These are phyloP conservation scores for Scleroderma citrinum DNA, from an alignment of 768 basidiomycete species.

Conservation along the genomic window DNA sequence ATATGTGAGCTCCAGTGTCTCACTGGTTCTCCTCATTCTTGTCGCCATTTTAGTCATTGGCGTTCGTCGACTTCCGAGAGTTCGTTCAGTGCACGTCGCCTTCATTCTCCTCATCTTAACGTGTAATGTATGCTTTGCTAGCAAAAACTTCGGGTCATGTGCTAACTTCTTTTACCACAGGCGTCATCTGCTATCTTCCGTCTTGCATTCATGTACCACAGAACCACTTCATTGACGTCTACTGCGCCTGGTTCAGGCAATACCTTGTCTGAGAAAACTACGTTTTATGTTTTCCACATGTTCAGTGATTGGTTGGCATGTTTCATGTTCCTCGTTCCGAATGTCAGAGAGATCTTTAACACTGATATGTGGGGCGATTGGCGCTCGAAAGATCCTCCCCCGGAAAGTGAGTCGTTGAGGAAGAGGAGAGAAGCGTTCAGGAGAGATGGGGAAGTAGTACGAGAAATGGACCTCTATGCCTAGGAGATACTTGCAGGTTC, in stretches of 20 bases:
- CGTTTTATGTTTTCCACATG: conserved; percentile 42
- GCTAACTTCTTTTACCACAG: background rate
- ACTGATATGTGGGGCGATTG: conserved; percentile 23
- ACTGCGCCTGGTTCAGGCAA: conserved; percentile 28
- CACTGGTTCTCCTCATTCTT: conserved; percentile 18
- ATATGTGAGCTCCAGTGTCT: conserved; percentile 24
- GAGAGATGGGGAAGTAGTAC: background rate
- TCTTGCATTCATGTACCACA: conserved; percentile 33
- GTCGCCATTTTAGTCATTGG: conserved; percentile 16
- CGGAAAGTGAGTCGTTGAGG: background rate
- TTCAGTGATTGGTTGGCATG: conserved; percentile 38
- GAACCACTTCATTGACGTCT: conserved; percentile 29
- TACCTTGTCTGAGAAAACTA: conserved; percentile 29
- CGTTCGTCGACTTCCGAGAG: conserved; percentile 24
- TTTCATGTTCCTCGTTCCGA: conserved; percentile 24
- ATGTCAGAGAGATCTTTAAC: conserved; percentile 25
- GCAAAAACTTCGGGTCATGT: background rate
- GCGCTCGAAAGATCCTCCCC: conserved; percentile 5
- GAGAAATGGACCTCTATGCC: background rate
- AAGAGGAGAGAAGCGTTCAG: background rate
- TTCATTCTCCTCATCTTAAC: conserved; percentile 14
- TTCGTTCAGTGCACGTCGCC: conserved; percentile 18
- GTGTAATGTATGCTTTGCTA: conserved; percentile 28
- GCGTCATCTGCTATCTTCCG: conserved; percentile 35
- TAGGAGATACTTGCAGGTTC: background rate